These are phyloP conservation scores for Cinchona pubescens DNA, from an alignment of 257 asterid species.

Conservation along the genomic window DNA sequence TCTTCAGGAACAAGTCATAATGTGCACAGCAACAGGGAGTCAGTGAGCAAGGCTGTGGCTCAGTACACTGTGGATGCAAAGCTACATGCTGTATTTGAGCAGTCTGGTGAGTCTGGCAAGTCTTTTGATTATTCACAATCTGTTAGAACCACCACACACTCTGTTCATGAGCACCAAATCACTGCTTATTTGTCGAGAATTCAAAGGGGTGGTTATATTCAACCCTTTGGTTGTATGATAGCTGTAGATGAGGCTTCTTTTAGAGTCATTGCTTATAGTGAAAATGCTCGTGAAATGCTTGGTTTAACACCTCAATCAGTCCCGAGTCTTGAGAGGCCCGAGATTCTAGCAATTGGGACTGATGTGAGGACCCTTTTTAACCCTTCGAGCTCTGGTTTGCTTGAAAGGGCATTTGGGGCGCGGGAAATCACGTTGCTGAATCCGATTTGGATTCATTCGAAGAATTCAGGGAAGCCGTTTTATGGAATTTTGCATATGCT, in stretches of 20 bases:
- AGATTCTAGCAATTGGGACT: slow-evolving; percentile 48
- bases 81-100: slow-evolving; percentile 84
- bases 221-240: slow-evolving; percentile 80
- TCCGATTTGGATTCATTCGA: slow-evolving; percentile 74
- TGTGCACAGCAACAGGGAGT: slow-evolving; percentile 33
- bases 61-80: slow-evolving; percentile 81
- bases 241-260: slow-evolving; percentile 61
- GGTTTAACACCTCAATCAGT: slow-evolving; percentile 67
- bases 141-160: slow-evolving; percentile 35
- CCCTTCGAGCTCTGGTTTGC: slow-evolving; percentile 53
- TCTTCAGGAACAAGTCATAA: slow-evolving; percentile 36
- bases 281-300: slow-evolving; percentile 65
- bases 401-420: slow-evolving; percentile 69
- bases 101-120: slow-evolving; percentile 74
- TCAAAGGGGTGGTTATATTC: slow-evolving; percentile 79
- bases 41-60: slow-evolving; percentile 63
- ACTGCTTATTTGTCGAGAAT: slow-evolving; percentile 65
- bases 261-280: slow-evolving; percentile 54
- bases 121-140: slow-evolving; percentile 74
- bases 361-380: slow-evolving; percentile 73
- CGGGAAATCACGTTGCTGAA: slow-evolving; percentile 66
- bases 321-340: slow-evolving; percentile 57
- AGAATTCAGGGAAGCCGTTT: slow-evolving; percentile 64
- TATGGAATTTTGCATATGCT: slow-evolving; percentile 79
- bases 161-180: slow-evolving; percentile 65